These are phyloP conservation scores for Thalassiosira sp. DNA, from an alignment of 352 stramenopile species.

Conservation along the genomic window DNA sequence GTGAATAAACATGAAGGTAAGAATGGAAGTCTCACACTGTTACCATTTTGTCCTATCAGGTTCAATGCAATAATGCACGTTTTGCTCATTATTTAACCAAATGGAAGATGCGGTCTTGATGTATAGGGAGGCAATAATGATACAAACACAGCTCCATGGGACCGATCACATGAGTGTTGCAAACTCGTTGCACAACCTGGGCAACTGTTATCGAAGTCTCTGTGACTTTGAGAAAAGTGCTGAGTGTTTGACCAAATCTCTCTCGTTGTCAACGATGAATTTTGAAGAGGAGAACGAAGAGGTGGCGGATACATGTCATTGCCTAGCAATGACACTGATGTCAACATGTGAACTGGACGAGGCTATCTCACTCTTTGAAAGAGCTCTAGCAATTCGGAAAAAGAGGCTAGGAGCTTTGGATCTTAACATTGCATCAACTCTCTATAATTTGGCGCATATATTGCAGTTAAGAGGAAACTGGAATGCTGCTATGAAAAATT, in stretches of 20 bases:
- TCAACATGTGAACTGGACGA: slow-evolving; percentile 58
- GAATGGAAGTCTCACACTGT: neutral
- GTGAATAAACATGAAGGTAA: slow-evolving; percentile 54
- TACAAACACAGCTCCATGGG: slow-evolving; percentile 64
- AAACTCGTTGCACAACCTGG: slow-evolving; percentile 71
- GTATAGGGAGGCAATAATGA: slow-evolving; percentile 70
- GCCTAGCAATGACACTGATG: slow-evolving; percentile 51
- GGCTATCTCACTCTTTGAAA: slow-evolving; percentile 51
- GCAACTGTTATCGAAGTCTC: slow-evolving; percentile 63
- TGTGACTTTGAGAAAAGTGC: slow-evolving; percentile 59
- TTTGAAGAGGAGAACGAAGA: slow-evolving; percentile 63
- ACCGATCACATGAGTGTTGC: slow-evolving; percentile 62
- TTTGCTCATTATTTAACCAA: slow-evolving; percentile 7
- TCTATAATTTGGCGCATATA: slow-evolving; percentile 50
- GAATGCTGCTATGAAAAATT: slow-evolving; percentile 61
- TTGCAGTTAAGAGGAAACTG: slow-evolving; percentile 57
- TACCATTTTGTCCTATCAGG: neutral
- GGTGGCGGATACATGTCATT: slow-evolving; percentile 62
- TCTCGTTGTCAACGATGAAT: slow-evolving; percentile 43
- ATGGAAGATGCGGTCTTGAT: slow-evolving; percentile 54
- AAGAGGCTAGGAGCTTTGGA: slow-evolving; percentile 55
- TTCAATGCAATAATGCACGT: slow-evolving; percentile 2
- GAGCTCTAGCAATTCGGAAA: slow-evolving; percentile 54
- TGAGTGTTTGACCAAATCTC: slow-evolving; percentile 57
- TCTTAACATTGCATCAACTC: slow-evolving; percentile 55